These are phyloP conservation scores for Aspergillus viridinutans DNA, from an alignment of 2,329 filamentous ascomycete genomes.

Conservation along the genomic window DNA sequence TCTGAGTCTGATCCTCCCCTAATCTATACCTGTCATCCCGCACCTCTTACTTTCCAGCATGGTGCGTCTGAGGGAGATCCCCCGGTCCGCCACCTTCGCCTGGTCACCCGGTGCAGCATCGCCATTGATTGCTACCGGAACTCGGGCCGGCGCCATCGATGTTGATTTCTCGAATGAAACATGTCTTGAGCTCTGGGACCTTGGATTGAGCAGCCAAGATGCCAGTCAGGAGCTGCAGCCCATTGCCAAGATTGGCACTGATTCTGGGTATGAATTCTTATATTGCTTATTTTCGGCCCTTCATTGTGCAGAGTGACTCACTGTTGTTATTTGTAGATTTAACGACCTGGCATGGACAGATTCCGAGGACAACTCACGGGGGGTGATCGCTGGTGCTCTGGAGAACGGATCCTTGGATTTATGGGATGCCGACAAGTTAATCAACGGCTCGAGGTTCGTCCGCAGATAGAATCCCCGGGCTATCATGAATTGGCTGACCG, in stretches of 20 bases:
- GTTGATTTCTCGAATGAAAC: slow-evolving; percentile 98
- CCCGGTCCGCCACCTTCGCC: slow-evolving; percentile 92
- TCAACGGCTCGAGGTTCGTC: slow-evolving; percentile 48
- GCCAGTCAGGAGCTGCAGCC: slow-evolving; percentile 81
- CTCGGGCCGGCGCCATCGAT: slow-evolving; percentile 89
- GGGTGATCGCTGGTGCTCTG: slow-evolving; percentile 90
- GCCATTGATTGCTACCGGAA: slow-evolving; percentile 87
- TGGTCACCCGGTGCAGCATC: slow-evolving; percentile 81
- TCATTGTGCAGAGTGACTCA: slow-evolving; percentile 19
- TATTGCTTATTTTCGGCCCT: neutral
- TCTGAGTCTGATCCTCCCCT: slow-evolving; percentile 14
- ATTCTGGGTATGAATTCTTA: slow-evolving; percentile 67
- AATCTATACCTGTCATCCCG: slow-evolving; percentile 19
- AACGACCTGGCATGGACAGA: slow-evolving; percentile 95
- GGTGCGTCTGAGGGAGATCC: slow-evolving; percentile 95
- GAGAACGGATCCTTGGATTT: slow-evolving; percentile 92
- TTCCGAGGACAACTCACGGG: slow-evolving; percentile 71
- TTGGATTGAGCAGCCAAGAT: slow-evolving; percentile 72
- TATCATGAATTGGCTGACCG: slow-evolving; percentile 14
- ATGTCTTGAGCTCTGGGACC: slow-evolving; percentile 92
- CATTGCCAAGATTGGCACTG: slow-evolving; percentile 74
- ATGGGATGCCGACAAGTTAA: slow-evolving; percentile 78
- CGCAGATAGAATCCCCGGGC: neutral
- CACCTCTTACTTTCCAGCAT: slow-evolving; percentile 51
- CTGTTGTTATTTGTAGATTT: slow-evolving; percentile 59